These are phyloP conservation scores for Leccinum longicurvipes DNA, from an alignment of 768 basidiomycete genomes.

Conservation along the genomic window DNA sequence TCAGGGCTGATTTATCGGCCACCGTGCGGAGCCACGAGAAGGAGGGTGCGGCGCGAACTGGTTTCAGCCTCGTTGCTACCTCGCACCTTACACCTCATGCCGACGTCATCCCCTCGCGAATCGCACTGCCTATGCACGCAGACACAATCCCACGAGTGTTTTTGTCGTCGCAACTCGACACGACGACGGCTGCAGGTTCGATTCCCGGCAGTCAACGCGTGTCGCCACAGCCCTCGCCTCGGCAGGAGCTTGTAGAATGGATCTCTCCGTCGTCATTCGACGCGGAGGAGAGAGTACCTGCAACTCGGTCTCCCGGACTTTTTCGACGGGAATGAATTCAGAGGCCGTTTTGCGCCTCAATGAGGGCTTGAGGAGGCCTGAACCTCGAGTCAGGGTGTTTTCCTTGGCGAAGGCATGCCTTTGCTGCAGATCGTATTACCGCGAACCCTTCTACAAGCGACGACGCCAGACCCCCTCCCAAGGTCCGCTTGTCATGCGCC, in stretches of 20 bases:
- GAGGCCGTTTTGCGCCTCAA: conserved; percentile 3
- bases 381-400: conserved; percentile 1
- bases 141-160: conserved; percentile 19
- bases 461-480: conserved; percentile 2
- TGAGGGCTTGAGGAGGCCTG: background rate
- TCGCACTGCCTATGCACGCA: conserved; percentile 19
- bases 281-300: conserved; percentile 14
- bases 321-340: conserved; percentile 29
- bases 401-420: conserved; percentile 11
- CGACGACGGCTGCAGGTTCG: conserved; percentile 7
- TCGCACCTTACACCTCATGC: conserved; percentile 21
- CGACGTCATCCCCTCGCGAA: conserved; percentile 26
- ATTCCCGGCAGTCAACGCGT: conserved; percentile 18
- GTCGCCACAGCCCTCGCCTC: conserved; percentile 31
- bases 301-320: conserved; percentile 19
- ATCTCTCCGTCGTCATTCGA: conserved; percentile 19
- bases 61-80: conserved; percentile 32
- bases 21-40: conserved; percentile 27
- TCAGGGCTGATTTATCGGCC: conserved; percentile 30
- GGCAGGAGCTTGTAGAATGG: conserved; percentile 25
- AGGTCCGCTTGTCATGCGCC: conserved; percentile 6
- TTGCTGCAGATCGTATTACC: conserved; percentile 1
- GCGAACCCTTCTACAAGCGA: background rate
- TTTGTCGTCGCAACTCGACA: conserved; percentile 19
- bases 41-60: conserved; percentile 23